Base-by-base conservation (phyloP, 2,329 filamentous ascomycete species). In the Pseudofabraea citricarpa region DNA sequence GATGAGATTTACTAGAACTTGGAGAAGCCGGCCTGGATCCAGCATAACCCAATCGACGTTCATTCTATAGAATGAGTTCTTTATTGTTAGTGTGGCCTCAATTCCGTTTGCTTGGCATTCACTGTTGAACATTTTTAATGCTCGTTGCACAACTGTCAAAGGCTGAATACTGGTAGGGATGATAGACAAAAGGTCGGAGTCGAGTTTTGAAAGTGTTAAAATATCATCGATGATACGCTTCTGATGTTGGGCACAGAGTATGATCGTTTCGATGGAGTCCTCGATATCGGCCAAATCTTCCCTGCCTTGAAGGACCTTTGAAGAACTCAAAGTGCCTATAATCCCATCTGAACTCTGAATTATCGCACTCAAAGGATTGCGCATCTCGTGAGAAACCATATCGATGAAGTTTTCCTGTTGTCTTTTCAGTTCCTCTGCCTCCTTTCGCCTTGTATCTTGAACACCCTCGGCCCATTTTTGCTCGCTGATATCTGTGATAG, bases 391-490 rank as follows among this genome's bases (percentile, higher is more conserved):
- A 49, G 50, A 82, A 2, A 81, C 85, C 41, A 85, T 85, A 55
- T 86, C 82, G 51, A 86, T 85, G 56, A 85, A 86, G 48, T 83
- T 84, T 53, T 81, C 77, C 52, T 81, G 76, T 48, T 85, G 80
- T 19, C 78, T 72, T 62, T 91, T 91, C 45, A 89, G 74, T 59
- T 90, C 85, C 2, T 90, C 78, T 0, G 87, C 89, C 59, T 93
- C 86, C 55, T 90, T 78, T 53, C 86, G 81, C 46, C 87, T 81
- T 35, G 82, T 75, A 54, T 77, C 85, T 61, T 94, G 87, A 24
- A 89, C 79, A 33, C 82, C 80, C 62, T 93, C 88, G 1, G 87
- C 87, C 72, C 83, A 83, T 60, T 93, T 94, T 60, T 91, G 86
- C 40, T 85, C 78, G 15, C 83, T 88, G 50, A 93, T 93, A 56